Evolutionary conservation across 345 rosid genomes (phyloP).

Genomic region (Citrus cavaleriei): DNA sequence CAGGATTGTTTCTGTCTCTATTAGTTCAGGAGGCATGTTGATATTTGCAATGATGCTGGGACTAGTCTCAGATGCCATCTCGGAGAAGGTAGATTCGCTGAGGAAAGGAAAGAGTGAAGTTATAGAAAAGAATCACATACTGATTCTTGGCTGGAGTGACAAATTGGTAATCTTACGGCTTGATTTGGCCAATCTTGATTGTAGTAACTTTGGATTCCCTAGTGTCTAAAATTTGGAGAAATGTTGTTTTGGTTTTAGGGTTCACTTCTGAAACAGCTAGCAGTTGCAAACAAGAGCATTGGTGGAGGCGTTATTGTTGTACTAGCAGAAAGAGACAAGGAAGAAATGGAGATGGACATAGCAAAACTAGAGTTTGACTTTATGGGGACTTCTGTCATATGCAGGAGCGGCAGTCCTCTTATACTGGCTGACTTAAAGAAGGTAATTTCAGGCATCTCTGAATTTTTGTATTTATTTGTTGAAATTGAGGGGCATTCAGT

Average conservation of each 20-base stretch:
- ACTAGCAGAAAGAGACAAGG: conserved; percentile 88
- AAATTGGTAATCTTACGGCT: conserved; percentile 55
- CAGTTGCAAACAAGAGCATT: conserved; percentile 86
- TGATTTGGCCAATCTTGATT: not conserved
- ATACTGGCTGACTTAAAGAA: conserved; percentile 86
- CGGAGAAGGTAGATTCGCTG: conserved; percentile 91
- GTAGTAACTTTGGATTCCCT: not conserved
- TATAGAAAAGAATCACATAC: conserved; percentile 75
- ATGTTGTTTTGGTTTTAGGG: conserved; percentile 49
- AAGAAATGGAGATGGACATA: conserved; percentile 92
- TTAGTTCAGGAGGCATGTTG: conserved; percentile 94
- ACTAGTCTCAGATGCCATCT: conserved; percentile 85
- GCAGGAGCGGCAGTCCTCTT: conserved; percentile 93
- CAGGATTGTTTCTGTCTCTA: conserved; percentile 81
- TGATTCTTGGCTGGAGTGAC: conserved; percentile 96
- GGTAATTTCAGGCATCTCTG: conserved; percentile 27
- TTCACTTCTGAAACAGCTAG: conserved; percentile 88
- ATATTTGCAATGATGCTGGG: conserved; percentile 96
- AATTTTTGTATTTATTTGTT: not conserved
- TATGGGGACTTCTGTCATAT: conserved; percentile 89
- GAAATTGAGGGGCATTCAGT: not conserved
- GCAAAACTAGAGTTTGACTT: conserved; percentile 84
- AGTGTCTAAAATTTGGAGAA: not conserved
- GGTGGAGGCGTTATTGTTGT: conserved; percentile 92
- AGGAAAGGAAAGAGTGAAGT: conserved; percentile 94